Evolutionary conservation across 345 rosid species (phyloP).

Genomic region (Cardamine occulta): DNA sequence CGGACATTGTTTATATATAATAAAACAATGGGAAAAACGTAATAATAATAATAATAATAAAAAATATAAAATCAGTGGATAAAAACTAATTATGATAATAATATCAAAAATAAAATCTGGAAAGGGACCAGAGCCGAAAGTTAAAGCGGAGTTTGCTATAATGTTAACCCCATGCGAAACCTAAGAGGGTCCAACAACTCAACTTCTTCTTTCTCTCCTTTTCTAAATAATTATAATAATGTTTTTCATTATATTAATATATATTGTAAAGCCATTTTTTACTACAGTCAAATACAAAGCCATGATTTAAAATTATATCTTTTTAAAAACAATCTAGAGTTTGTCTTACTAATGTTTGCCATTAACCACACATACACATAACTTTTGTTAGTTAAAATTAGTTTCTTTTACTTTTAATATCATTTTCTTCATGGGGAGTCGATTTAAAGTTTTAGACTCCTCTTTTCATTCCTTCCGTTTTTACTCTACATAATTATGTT

Average conservation of each 20-base stretch:
- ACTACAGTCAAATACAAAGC: conserved; percentile 41
- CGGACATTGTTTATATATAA: background rate
- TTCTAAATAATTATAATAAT: background rate
- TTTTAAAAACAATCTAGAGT: conserved; percentile 29
- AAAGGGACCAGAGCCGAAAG: conserved; percentile 49
- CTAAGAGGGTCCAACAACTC: conserved; percentile 44
- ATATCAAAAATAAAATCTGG: conserved; percentile 31
- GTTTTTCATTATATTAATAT: background rate
- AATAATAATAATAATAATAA: conserved; percentile 17
- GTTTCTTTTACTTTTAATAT: conserved; percentile 15
- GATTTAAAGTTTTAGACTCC: conserved; percentile 1
- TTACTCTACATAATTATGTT: conserved; percentile 16
- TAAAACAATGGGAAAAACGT: conserved; percentile 1
- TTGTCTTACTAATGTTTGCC: conserved; percentile 49
- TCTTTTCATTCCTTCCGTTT: conserved; percentile 14
- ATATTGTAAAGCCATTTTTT: conserved; percentile 24
- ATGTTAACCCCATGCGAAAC: conserved; percentile 46
- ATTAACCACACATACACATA: conserved; percentile 38
- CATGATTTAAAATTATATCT: conserved; percentile 23
- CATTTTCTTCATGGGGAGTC: conserved; percentile 27
- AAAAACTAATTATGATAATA: conserved; percentile 31
- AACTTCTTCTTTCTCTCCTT: conserved; percentile 23
- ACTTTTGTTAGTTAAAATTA: conserved; percentile 16
- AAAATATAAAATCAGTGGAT: conserved; percentile 36
- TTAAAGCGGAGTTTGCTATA: conserved; percentile 36